Base-by-base conservation (phyloP, 805 yeast species). In the Cyberlindnera americana region DNA sequence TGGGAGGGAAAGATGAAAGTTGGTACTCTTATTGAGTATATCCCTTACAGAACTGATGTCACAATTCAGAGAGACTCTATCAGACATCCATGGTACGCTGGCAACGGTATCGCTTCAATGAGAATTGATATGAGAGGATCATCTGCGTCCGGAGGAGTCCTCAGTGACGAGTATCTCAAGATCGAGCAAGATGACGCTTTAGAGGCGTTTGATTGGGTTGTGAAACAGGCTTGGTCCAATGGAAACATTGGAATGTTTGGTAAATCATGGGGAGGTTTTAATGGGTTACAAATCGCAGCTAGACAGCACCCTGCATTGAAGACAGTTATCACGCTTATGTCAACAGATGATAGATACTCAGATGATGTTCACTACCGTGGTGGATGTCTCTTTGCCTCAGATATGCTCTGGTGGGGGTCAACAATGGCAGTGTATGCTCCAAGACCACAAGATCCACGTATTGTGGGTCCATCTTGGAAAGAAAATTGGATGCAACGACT, bases 341-440 rank as follows among this genome's bases (percentile, higher is more conserved):
- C 73, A 11, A 70, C 75, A 1, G 75, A 70, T 49, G 73, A 70
- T 41, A 54, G 73, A 52, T 70, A 70, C 49, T 48, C 71, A 3
- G 75, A 69, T 50, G 75, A 69, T 48, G 75, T 69, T n/a, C 75
- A 70, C 45, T 69, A 70, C 41, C 59, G 73, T 36, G 75, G 74
- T 34, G 74, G 74, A 12, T 64, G 70, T 54, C 31, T 69, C 12
- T 41, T 70, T 31, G 73, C 72, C 1, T 57, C 66, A 4, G 73
- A 70, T 50, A 69, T 70, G 74, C 49, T 70, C 13, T 69, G 74
- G 73, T 70, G 75, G 75, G 74, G 71, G 1, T 66, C 72, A 6
- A 69, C 73, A 0, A 70, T 70, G 74, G 53, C 61, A 21, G 62
- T 61, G 5, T 70, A 68, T 40, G 65, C 63, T 21, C 70, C 72